phyloP scores from a whole-genome alignment of 2,329 filamentous ascomycete genomes.

The Exserohilum turcica region DNA sequence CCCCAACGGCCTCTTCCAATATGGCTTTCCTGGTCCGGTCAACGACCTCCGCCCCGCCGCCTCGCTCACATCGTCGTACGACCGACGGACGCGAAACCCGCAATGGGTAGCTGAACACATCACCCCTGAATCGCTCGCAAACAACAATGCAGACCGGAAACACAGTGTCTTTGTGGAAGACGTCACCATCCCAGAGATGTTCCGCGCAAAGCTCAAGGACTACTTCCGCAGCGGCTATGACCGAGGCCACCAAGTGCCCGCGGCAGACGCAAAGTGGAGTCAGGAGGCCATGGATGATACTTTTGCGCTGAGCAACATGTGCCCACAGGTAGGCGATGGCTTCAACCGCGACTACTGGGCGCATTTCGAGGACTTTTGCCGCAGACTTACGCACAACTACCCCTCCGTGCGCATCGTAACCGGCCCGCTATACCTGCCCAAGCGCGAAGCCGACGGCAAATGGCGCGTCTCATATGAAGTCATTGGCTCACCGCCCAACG shows the following conservation, averaged over 20 bases:
- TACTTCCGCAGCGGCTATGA: constrained; percentile 96
- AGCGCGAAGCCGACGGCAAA: constrained; percentile 85
- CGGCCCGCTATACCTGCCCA: constrained; percentile 89
- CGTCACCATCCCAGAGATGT: constrained; percentile 75
- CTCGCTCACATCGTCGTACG: constrained; percentile 84
- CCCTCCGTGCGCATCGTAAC: constrained; percentile 90
- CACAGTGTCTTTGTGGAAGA: constrained; percentile 86
- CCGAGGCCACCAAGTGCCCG: constrained; percentile 94
- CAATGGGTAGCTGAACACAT: constrained; percentile 95
- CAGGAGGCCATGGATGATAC: constrained; percentile 95
- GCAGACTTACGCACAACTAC: constrained; percentile 78
- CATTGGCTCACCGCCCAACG: constrained; percentile 88
- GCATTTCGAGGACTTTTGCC: constrained; percentile 96
- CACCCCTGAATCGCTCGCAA: constrained; percentile 79
- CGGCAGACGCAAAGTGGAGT: constrained; percentile 94
- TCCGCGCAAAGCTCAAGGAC: constrained; percentile 88
- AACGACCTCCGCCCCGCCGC: constrained; percentile 77
- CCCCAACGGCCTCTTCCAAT: constrained; percentile 58
- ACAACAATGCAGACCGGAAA: constrained; percentile 79
- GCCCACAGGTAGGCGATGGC: constrained; percentile 94
- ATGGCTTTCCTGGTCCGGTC: constrained; percentile 86
- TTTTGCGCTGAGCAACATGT: constrained; percentile 95
- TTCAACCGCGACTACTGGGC: constrained; percentile 99
- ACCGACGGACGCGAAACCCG: constrained; percentile 88
- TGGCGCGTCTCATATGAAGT: constrained; percentile 97